Evolutionary conservation across 331 rosid species (phyloP).

Genomic region (Malus hybrid): DNA sequence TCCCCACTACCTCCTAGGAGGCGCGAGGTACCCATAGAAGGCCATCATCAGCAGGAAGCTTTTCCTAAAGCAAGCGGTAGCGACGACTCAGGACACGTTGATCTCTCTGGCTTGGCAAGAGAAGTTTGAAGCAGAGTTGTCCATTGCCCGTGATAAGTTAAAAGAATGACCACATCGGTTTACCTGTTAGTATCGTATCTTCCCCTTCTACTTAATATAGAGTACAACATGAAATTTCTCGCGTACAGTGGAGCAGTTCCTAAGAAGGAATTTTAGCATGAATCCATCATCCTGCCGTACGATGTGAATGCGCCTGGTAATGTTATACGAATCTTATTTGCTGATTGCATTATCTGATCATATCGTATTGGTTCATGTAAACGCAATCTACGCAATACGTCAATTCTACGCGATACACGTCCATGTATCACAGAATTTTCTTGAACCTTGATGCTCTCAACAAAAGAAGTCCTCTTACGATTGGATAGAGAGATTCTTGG

Average conservation of each 20-base stretch:
- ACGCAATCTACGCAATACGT: no score
- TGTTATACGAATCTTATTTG: not conserved
- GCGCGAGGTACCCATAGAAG: slow-evolving; percentile 52
- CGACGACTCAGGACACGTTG: slow-evolving; percentile 26
- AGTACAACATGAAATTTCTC: not conserved
- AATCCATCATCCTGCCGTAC: not conserved
- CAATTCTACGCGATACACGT: no score
- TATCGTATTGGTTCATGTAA: no score
- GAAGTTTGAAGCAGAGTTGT: slow-evolving; percentile 41
- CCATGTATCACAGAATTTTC: no score
- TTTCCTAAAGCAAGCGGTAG: slow-evolving; percentile 22
- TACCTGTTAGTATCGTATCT: not conserved
- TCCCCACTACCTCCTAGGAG: slow-evolving; percentile 36
- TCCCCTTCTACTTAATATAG: not conserved
- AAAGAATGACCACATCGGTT: not conserved
- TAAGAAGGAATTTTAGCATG: not conserved
- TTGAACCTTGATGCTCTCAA: no score
- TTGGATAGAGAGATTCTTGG: no score
- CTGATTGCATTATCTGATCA: not conserved
- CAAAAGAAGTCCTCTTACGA: no score
- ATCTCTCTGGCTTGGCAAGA: slow-evolving; percentile 53
- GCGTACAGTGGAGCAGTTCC: not conserved
- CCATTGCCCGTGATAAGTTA: not conserved
- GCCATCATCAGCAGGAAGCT: slow-evolving; percentile 22
- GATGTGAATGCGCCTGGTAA: not conserved